Percentiles rank a stretch among this genome's conserved stretches.
Evolutionary conservation across 805 yeast genomes (phyloP).

Genomic region (Myxozyma mucilagina): DNA sequence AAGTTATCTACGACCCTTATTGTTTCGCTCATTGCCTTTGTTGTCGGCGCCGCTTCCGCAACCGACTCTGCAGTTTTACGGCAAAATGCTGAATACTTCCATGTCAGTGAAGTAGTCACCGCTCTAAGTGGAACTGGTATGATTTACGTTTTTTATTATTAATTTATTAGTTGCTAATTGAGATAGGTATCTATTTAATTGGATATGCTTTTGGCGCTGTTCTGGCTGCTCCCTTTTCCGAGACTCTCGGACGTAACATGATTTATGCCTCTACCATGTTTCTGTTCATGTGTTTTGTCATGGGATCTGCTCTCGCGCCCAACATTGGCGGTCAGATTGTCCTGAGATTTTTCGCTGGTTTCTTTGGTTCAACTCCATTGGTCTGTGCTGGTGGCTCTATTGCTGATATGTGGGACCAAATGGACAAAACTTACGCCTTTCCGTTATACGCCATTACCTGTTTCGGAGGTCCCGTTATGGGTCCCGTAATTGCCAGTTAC

Average conservation of each 20-base stretch:
- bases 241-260: conserved; percentile 66
- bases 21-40: conserved; percentile 23
- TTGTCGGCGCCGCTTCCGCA: conserved; percentile 24
- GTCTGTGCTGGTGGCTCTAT: conserved; percentile 87
- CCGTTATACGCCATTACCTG: conserved; percentile 30
- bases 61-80: conserved; percentile 24
- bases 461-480: conserved; percentile 65
- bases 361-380: conserved; percentile 78
- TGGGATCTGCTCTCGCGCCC: conserved; percentile 46
- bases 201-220: conserved; percentile 55
- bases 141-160: not conserved
- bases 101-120: conserved; percentile 24
- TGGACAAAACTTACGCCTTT: conserved; percentile 26
- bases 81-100: conserved; percentile 20
- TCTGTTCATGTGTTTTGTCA: conserved; percentile 29
- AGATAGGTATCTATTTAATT: conserved; percentile 50
- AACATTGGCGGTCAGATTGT: conserved; percentile 63
- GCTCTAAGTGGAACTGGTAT: conserved; percentile 21
- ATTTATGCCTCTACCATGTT: conserved; percentile 53
- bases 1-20: conserved; percentile 17
- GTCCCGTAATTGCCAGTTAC: conserved; percentile 67
- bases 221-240: conserved; percentile 61
- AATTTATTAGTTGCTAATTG: not conserved
- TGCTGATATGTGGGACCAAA: conserved; percentile 60
- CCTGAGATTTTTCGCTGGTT: conserved; percentile 72